phyloP scores from a whole-genome alignment of 2,329 filamentous ascomycete species.

The Hypocreales sp. region DNA sequence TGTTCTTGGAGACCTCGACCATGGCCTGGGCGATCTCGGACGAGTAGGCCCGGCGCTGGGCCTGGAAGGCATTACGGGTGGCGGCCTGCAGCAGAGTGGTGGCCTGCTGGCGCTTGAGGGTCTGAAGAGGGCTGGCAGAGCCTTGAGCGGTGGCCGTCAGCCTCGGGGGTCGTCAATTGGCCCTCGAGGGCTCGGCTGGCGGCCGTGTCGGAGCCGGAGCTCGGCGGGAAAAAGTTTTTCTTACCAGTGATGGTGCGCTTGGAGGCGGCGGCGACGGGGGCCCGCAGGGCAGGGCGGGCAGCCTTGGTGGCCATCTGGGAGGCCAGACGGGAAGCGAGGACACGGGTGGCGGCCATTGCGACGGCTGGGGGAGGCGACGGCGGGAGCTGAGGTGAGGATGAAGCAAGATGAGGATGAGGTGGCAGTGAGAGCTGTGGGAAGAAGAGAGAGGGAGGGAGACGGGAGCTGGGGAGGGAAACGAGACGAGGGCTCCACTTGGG shows the following conservation, averaged over 20 bases:
- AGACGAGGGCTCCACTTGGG: constrained; percentile 18
- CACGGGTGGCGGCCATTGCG: constrained; percentile 69
- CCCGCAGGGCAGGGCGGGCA: constrained; percentile 59
- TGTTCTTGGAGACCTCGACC: constrained; percentile 82
- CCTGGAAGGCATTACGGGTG: constrained; percentile 48
- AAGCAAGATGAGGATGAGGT: constrained; percentile 16
- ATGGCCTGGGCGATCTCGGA: constrained; percentile 79
- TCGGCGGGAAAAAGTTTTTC: constrained; percentile 18
- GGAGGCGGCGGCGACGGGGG: constrained; percentile 46
- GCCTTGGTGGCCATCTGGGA: constrained; percentile 63
- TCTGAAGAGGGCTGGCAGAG: constrained; percentile 51
- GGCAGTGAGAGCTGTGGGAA: constrained; percentile 16
- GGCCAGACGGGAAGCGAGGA: constrained; percentile 65
- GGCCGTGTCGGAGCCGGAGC: constrained; percentile 1
- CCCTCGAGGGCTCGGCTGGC: constrained; percentile 11
- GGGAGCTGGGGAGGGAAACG: constrained; percentile 16
- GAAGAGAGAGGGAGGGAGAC: constrained; percentile 24
- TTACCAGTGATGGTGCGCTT: constrained; percentile 67
- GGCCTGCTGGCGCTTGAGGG: constrained; percentile 60
- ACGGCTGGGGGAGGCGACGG: constrained; percentile 27
- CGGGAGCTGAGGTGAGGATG: constrained; percentile 13
- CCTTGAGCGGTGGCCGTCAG: constrained; percentile 22
- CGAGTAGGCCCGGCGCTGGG: constrained; percentile 62
- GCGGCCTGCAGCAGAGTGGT: constrained; percentile 51
- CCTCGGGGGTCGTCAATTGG: constrained; percentile 18